Evolutionary conservation across 495 filamentous ascomycete species (phyloP).

Genomic region (Niebla homalea): DNA sequence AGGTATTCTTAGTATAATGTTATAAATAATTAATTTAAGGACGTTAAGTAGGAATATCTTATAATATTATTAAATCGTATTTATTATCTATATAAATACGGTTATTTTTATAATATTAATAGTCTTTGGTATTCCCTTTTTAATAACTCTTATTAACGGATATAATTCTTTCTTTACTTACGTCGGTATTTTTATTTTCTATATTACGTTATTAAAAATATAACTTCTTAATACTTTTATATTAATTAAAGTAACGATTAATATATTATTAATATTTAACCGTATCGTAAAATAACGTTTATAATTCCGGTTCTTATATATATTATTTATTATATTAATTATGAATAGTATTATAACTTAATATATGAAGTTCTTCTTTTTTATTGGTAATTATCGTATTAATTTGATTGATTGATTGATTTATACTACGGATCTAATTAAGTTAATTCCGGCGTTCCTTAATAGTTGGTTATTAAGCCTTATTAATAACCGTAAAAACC

Average conservation of each 20-base stretch:
- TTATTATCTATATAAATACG: slow-evolving; percentile 1
- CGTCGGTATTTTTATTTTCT: too few relatives aligned
- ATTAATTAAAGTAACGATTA: not conserved
- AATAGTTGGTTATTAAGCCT: too few relatives aligned
- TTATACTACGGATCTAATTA: too few relatives aligned
- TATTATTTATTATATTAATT: not conserved
- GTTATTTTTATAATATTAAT: not conserved
- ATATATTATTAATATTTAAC: not conserved
- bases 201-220: too few relatives aligned
- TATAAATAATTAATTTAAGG: not conserved
- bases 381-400: not conserved
- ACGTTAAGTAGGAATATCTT: not conserved
- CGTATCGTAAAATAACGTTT: not conserved
- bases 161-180: too few relatives aligned
- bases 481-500: too few relatives aligned
- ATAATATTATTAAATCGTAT: too few relatives aligned
- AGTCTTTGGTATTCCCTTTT: not conserved
- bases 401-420: too few relatives aligned
- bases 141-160: too few relatives aligned
- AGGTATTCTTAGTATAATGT: slow-evolving; percentile 1
- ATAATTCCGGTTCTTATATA: too few relatives aligned
- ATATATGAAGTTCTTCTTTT: not conserved
- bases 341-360: not conserved
- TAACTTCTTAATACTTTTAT: not conserved
- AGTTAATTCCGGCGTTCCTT: too few relatives aligned